These are phyloP conservation scores for Allium fistulosum DNA, from an alignment of 106 monocot genomes.

Conservation along the genomic window DNA sequence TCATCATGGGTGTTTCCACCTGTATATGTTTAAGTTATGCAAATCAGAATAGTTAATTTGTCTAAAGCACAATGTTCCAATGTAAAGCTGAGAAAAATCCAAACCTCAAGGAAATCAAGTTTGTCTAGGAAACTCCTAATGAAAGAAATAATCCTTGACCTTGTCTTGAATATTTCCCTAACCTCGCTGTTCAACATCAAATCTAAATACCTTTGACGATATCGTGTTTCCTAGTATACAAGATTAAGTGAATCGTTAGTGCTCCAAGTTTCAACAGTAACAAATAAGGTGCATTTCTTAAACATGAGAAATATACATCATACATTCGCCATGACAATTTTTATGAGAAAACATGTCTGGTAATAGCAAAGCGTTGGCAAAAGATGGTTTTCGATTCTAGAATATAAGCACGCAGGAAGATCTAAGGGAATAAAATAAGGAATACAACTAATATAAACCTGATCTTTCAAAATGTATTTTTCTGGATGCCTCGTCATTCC, in stretches of 20 bases:
- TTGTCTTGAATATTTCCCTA: conserved; percentile 81
- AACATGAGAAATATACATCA: neutral
- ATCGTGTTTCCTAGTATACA: conserved; percentile 72
- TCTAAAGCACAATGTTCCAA: conserved; percentile 3
- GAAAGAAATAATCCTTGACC: conserved; percentile 59
- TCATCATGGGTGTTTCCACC: conserved; percentile 99
- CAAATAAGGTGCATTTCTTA: no score
- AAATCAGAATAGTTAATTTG: neutral
- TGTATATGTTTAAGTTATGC: conserved; percentile 11
- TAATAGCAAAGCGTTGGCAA: neutral
- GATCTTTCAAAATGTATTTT: conserved; percentile 80
- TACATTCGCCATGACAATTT: neutral
- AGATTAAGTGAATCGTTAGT: conserved; percentile 7
- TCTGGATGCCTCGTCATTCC: conserved; percentile 88
- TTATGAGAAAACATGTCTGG: neutral
- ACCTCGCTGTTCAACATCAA: conserved; percentile 87
- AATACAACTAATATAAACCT: conserved; percentile 32
- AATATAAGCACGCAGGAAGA: neutral
- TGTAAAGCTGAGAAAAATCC: neutral
- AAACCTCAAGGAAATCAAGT: conserved; percentile 78
- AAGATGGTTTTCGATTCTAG: neutral
- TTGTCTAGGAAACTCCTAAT: conserved; percentile 60
- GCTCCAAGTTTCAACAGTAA: neutral
- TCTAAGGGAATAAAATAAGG: neutral
- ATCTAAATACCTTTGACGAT: conserved; percentile 88